Base-by-base conservation (phyloP, 371 early-diverging fungal species). In the Pancytospora philotis region DNA sequence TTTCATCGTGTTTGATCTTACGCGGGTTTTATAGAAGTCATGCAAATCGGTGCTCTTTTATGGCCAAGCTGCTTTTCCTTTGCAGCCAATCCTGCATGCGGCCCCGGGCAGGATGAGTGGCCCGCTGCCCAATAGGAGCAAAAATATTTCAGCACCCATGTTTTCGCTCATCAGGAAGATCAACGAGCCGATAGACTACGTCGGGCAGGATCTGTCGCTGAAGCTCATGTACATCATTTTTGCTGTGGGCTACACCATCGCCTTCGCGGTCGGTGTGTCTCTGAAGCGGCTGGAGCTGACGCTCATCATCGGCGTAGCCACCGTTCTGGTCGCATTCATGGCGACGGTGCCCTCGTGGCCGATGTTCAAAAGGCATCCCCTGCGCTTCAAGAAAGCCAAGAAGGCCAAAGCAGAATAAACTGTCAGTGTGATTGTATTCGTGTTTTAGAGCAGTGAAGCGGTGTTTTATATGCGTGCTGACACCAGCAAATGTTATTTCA, bases 271-370 rank as follows among this genome's bases (percentile, higher is more conserved):
- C 34, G 79, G 80, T 31, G 41, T 72, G 16, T 8, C 73, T 4
- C 38, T 66, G 16, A 50, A 53, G 35, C 67, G 79, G 62, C 67
- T 81, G 32, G 65, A 62, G 25, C 73, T 77, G 41, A 70, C 78
- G 19, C 51, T 76, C 27, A 62, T 62, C 19, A 30, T 66, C 27
- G 69, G 74, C 19, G 56, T 74, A 35, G 0, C 59, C 16, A 70
- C 74, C 8, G 37, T 62, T 22, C 13, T 65, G 0, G 8, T 75
- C 10, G 39, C 62, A 3, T 60, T 76, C 41, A 10, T 76, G 0
- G 38, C 67, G 27, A 63, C 74, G 38, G 69, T 76, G n/a, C 82
- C 82, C 13, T 68, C 76, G 2, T 81, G 82, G 82, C 30, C 52
- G 19, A 67, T 75, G 32, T 81, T 76, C 49, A 60, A 78, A 22